Evolutionary conservation across 805 yeast species (phyloP), one percentile per base, ranked within the genome.

Genomic region (Candida piceae): DNA sequence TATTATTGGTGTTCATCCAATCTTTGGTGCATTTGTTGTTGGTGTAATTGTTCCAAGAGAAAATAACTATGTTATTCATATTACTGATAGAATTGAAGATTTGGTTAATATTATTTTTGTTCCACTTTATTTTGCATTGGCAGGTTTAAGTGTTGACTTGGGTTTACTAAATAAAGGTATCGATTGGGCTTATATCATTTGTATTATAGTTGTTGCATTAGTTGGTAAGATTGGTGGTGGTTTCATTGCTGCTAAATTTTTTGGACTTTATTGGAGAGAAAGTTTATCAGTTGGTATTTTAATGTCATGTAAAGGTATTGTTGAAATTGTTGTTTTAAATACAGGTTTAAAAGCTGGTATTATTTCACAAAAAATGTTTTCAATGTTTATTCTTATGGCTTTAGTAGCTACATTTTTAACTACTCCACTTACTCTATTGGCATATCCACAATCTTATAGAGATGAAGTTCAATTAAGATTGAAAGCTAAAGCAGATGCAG

Each of bases 221-320:
- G 48, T 72, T 13, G 82, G 86, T 10, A 84, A 84, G 54, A 59
- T 84, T 4, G 41, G 64, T 21, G 88, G 93, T 11, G 93, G 93
- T 3, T 60, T 75, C 22, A 42, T 78, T 10, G 80, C 82, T 26
- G 80, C 89, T 2, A 77, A 70, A 45, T 40, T 75, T 28, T 71
- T 70, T 55, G 84, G 83, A 1, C 60, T 84, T 33, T 67, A 68
- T 33, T 79, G 84, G 83, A 72, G 89, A 55, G 93, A 84, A 55
- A 74, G 87, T 2, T 55, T 78, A 24, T 69, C 89, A 2, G 90
- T 83, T 26, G 95, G 94, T 36, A 72, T 82, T 17, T 66, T 84
- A 48, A 84, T 84, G 93, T 82, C 90, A 6, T 84, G 95, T 69
- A 84, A 84, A 59, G 95, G 95, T 59, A 82, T 84, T 45, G 93